Evolutionary conservation across 2,329 filamentous ascomycete species (phyloP).

Genomic region (Cylindrodendrum hubeiense): DNA sequence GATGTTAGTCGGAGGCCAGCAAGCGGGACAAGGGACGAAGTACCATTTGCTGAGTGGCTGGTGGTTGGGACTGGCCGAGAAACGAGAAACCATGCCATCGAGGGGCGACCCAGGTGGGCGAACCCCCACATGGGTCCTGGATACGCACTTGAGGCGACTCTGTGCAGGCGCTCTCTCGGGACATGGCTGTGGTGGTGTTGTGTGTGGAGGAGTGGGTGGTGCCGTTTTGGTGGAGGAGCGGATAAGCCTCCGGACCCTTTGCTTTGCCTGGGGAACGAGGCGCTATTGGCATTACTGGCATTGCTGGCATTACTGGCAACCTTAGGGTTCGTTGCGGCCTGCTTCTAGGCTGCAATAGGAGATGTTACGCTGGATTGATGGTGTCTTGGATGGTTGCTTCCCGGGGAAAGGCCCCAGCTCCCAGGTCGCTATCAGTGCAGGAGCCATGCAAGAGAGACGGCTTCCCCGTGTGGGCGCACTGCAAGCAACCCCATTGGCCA

Average conservation of each 20-base stretch:
- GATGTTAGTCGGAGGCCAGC: slow-evolving; percentile 3
- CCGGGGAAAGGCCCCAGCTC: slow-evolving; percentile 31
- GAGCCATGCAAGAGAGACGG: slow-evolving; percentile 34
- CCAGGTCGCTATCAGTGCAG: slow-evolving; percentile 34
- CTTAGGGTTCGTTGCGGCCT: slow-evolving; percentile 3
- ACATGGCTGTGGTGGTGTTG: slow-evolving; percentile 6
- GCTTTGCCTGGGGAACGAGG: slow-evolving; percentile 2
- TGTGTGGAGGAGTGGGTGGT: slow-evolving; percentile 1
- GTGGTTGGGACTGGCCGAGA: slow-evolving; percentile 2
- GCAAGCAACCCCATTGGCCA: slow-evolving; percentile 31
- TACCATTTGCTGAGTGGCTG: neutral
- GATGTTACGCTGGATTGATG: neutral
- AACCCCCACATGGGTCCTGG: slow-evolving; percentile 19
- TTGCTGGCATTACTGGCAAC: slow-evolving; percentile 28
- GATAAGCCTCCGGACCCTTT: slow-evolving; percentile 1
- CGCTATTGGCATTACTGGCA: slow-evolving; percentile 28
- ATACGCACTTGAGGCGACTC: neutral
- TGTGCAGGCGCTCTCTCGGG: neutral
- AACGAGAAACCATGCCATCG: slow-evolving; percentile 15
- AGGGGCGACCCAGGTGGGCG: neutral
- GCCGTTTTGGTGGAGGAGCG: slow-evolving; percentile 7
- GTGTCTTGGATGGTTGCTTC: slow-evolving; percentile 15
- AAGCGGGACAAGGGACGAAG: neutral
- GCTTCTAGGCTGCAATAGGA: neutral
- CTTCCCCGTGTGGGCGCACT: slow-evolving; percentile 40